A percentile compares a stretch with the other conserved stretches of the same genome.
Conservation (phyloP, 345 rosid genomes). For the Acer negundo region DNA sequence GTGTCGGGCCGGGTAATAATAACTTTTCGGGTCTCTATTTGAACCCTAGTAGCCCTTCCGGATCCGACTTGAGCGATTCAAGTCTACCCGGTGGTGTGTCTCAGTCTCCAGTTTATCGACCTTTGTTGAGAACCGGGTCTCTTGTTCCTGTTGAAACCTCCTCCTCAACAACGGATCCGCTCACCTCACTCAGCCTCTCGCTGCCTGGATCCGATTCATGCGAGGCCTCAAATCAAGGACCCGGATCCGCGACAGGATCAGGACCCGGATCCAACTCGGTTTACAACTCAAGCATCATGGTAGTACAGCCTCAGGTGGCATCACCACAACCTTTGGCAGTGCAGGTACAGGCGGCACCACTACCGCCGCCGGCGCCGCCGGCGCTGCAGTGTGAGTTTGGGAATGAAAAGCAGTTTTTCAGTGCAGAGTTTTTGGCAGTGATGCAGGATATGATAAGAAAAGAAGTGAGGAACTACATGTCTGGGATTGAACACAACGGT, state of each 20-base stretch:
- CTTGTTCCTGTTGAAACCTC: slow-evolving; percentile 40
- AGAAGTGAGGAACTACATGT: slow-evolving; percentile 74
- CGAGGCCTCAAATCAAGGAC: background rate
- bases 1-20: slow-evolving; percentile 47
- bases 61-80: slow-evolving; percentile 74
- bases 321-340: background rate
- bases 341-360: background rate
- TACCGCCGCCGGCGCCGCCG: background rate
- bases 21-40: slow-evolving; percentile 45
- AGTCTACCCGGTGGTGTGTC: slow-evolving; percentile 41
- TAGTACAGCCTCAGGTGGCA: slow-evolving; percentile 12
- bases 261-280: slow-evolving; percentile 13
- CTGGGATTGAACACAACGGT: slow-evolving; percentile 57
- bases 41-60: slow-evolving; percentile 64
- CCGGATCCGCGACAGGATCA: slow-evolving; percentile 9
- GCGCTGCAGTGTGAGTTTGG: slow-evolving; percentile 16
- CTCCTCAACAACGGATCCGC: slow-evolving; percentile 48
- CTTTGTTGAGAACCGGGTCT: slow-evolving; percentile 40
- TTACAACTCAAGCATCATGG: slow-evolving; percentile 12
- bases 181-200: slow-evolving; percentile 62
- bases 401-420: slow-evolving; percentile 58
- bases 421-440: slow-evolving; percentile 55
- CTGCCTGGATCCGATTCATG: slow-evolving; percentile 56
- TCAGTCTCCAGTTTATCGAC: slow-evolving; percentile 46
- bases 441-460: slow-evolving; percentile 76